These are phyloP conservation scores for Boletus coccyginus DNA, from an alignment of 768 basidiomycete genomes.

Conservation along the genomic window DNA sequence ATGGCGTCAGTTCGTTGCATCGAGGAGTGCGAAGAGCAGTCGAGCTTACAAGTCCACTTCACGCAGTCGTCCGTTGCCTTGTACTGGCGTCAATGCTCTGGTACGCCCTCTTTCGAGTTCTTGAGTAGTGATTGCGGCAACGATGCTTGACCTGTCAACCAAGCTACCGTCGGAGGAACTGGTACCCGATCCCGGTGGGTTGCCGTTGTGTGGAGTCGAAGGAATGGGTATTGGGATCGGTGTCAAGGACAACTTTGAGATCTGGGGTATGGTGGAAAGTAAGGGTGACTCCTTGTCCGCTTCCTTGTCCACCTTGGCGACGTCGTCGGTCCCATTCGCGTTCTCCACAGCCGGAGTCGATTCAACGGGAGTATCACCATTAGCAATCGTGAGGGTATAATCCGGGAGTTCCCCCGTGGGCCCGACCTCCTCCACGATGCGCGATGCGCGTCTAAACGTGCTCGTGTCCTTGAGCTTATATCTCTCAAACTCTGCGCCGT, in stretches of 20 bases:
- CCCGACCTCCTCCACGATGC: conserved; percentile 38
- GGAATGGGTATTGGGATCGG: conserved; percentile 11
- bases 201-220: background rate
- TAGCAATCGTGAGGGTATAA: conserved; percentile 17
- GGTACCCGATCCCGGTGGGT: conserved; percentile 36
- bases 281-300: conserved; percentile 3
- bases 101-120: conserved; percentile 49
- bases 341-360: background rate
- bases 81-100: conserved; percentile 51
- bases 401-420: conserved; percentile 43
- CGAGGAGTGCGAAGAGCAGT: background rate
- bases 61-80: conserved; percentile 38
- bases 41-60: conserved; percentile 46
- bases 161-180: conserved; percentile 52
- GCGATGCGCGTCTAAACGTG: conserved; percentile 19
- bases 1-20: background rate
- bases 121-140: conserved; percentile 33
- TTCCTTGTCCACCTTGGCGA: conserved; percentile 1
- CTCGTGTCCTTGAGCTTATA: conserved; percentile 16
- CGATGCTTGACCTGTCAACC: conserved; percentile 33
- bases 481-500: conserved; percentile 32
- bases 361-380: background rate
- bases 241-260: background rate
- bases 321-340: background rate
- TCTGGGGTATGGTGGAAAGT: conserved; percentile 3